A percentile compares a stretch with the other conserved stretches of the same genome.
Evolutionary conservation across 164 flowering plant species (phyloP).

Genomic region (Protea cynaroides): DNA sequence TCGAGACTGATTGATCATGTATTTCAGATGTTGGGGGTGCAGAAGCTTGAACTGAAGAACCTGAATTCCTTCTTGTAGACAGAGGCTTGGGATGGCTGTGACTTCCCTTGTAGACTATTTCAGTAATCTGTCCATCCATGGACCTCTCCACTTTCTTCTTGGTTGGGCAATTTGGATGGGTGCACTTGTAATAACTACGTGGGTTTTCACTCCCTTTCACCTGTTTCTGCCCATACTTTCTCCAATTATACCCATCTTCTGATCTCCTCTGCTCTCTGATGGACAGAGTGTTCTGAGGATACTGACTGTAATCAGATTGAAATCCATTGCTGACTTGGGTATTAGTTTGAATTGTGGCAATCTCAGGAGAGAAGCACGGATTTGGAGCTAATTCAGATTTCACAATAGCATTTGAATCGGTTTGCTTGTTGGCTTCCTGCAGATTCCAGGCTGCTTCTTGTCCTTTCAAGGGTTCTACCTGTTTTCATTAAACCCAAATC

Average conservation of each 20-base stretch:
- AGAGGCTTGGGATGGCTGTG: constrained; percentile 80
- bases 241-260: constrained; percentile 80
- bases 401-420: constrained; percentile 17
- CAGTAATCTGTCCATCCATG: constrained; percentile 69
- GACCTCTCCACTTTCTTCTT: constrained; percentile 81
- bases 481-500: neutral
- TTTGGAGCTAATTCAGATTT: constrained; percentile 20
- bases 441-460: constrained; percentile 29
- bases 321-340: constrained; percentile 15
- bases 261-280: constrained; percentile 34
- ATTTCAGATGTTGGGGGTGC: constrained; percentile 17
- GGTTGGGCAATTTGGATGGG: constrained; percentile 56
- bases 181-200: constrained; percentile 75
- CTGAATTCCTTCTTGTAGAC: constrained; percentile 50
- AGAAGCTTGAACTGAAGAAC: constrained; percentile 20
- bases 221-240: constrained; percentile 80
- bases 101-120: constrained; percentile 67
- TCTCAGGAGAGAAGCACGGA: constrained; percentile 34
- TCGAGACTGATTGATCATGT: constrained; percentile 25
- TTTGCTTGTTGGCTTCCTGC: constrained; percentile 19
- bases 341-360: constrained; percentile 22
- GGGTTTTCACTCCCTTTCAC: constrained; percentile 88
- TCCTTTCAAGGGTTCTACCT: constrained; percentile 11
- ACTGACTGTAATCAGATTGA: constrained; percentile 20
- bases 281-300: constrained; percentile 26